A percentile compares a stretch with the other conserved stretches of the same genome.
Evolutionary conservation across 441 rosid species (phyloP).

Genomic region (Hura crepitans): DNA sequence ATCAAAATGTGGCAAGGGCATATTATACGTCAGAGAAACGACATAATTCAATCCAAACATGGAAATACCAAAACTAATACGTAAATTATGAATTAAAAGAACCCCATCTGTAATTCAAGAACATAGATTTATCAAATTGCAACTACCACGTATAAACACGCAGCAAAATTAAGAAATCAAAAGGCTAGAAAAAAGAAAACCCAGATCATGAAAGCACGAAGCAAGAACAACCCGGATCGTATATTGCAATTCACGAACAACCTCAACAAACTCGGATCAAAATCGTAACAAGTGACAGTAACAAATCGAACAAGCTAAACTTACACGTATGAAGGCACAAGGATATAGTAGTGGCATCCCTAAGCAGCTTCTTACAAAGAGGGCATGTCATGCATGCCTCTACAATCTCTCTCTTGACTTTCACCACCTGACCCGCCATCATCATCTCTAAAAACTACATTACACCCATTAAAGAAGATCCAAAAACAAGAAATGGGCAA

Average conservation of each 20-base stretch:
- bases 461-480: constrained; percentile 14
- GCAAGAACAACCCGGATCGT: constrained; percentile 25
- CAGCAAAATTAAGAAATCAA: constrained; percentile 13
- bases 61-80: constrained; percentile 6
- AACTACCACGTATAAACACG: background rate
- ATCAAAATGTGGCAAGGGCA: background rate
- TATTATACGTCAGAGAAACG: background rate
- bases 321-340: constrained; percentile 73
- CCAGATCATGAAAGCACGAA: constrained; percentile 30
- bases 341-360: constrained; percentile 67
- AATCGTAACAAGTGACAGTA: background rate
- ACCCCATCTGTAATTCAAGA: background rate
- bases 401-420: constrained; percentile 43
- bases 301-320: constrained; percentile 17
- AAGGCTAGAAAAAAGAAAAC: constrained; percentile 17
- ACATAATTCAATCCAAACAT: background rate
- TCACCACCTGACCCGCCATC: constrained; percentile 39
- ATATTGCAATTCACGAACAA: constrained; percentile 14
- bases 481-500: constrained; percentile 17
- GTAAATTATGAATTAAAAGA: constrained; percentile 11
- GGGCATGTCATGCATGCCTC: constrained; percentile 71
- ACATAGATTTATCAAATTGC: constrained; percentile 1
- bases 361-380: constrained; percentile 52
- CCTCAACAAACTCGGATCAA: constrained; percentile 23
- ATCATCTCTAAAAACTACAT: constrained; percentile 15